Percentiles rank a stretch among this genome's conserved stretches.
Evolutionary conservation across 495 filamentous ascomycete species (phyloP).

Genomic region (Poronia punctata): DNA sequence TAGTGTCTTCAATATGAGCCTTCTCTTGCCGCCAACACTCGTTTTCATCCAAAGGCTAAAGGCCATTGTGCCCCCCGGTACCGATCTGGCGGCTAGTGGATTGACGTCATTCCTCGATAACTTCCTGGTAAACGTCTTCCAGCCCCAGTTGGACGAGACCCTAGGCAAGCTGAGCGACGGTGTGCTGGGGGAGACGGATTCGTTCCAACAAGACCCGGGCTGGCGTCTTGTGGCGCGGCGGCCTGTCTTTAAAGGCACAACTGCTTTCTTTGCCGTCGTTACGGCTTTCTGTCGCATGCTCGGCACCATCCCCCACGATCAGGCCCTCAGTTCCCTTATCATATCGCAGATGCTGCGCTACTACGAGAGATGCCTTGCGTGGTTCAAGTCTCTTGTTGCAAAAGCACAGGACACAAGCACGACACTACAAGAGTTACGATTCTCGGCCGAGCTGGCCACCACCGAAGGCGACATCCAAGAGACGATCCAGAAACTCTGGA

Average conservation of each 20-base stretch:
- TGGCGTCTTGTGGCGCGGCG: slow-evolving; percentile 71
- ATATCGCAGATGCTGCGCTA: slow-evolving; percentile 85
- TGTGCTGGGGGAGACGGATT: slow-evolving; percentile 74
- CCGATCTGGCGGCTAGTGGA: slow-evolving; percentile 79
- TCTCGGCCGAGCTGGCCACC: slow-evolving; percentile 61
- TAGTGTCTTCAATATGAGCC: slow-evolving; percentile 95
- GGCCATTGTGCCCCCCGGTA: slow-evolving; percentile 76
- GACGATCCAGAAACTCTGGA: slow-evolving; percentile 57
- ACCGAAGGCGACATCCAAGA: slow-evolving; percentile 62
- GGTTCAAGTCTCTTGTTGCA: slow-evolving; percentile 69
- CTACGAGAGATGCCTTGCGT: slow-evolving; percentile 82
- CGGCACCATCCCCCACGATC: slow-evolving; percentile 90
- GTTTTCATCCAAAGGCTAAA: slow-evolving; percentile 87
- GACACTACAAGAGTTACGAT: slow-evolving; percentile 48
- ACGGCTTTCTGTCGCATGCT: slow-evolving; percentile 91
- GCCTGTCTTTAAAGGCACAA: slow-evolving; percentile 89
- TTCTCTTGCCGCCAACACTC: slow-evolving; percentile 87
- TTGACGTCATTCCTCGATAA: slow-evolving; percentile 96
- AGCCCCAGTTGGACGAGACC: slow-evolving; percentile 92
- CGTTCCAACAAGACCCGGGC: slow-evolving; percentile 78
- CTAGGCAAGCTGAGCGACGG: slow-evolving; percentile 79
- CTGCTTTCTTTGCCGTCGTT: slow-evolving; percentile 78
- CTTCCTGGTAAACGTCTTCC: slow-evolving; percentile 96
- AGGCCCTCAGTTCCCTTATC: slow-evolving; percentile 85
- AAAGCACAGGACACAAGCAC: slow-evolving; percentile 42